Percentiles rank a stretch among this genome's conserved stretches.
Conservation (phyloP, 164 flowering plant species). For the Macadamia tetraphylla region DNA sequence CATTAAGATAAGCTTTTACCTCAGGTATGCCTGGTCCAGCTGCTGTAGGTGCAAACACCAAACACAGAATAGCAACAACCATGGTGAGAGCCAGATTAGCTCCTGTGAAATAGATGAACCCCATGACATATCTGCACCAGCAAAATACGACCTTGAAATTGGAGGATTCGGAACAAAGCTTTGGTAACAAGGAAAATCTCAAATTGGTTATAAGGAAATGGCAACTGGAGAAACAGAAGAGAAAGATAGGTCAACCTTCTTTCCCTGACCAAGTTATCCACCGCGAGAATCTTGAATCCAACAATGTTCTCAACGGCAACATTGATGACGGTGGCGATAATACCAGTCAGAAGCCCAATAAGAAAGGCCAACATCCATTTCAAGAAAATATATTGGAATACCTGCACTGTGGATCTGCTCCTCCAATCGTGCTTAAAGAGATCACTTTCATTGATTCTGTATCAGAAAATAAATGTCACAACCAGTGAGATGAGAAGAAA, state of each 20-base stretch:
- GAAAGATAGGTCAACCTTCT: constrained; percentile 31
- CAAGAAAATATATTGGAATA: constrained; percentile 66
- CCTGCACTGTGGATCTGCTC: constrained; percentile 63
- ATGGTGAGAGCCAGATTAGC: constrained; percentile 53
- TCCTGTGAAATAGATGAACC: constrained; percentile 45
- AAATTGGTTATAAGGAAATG: not conserved
- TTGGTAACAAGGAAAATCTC: not conserved
- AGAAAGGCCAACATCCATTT: constrained; percentile 79
- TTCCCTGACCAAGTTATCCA: constrained; percentile 32
- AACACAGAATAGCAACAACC: constrained; percentile 61
- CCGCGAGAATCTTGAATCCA: constrained; percentile 66
- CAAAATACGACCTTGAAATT: not conserved
- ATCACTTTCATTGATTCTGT: constrained; percentile 91
- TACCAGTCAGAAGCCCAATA: constrained; percentile 79
- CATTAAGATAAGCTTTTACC: constrained; percentile 93
- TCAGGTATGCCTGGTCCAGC: constrained; percentile 99
- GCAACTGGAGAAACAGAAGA: not conserved
- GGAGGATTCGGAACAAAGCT: not conserved
- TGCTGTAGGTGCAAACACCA: constrained; percentile 81
- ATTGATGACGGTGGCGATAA: constrained; percentile 72
- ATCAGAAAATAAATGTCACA: constrained; percentile 3
- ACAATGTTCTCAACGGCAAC: constrained; percentile 90
- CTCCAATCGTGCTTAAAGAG: constrained; percentile 98
- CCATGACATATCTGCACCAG: constrained; percentile 55
- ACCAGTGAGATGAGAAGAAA: not conserved